Conservation (phyloP, 2,329 filamentous ascomycete genomes). For the Septoria petroselini region DNA sequence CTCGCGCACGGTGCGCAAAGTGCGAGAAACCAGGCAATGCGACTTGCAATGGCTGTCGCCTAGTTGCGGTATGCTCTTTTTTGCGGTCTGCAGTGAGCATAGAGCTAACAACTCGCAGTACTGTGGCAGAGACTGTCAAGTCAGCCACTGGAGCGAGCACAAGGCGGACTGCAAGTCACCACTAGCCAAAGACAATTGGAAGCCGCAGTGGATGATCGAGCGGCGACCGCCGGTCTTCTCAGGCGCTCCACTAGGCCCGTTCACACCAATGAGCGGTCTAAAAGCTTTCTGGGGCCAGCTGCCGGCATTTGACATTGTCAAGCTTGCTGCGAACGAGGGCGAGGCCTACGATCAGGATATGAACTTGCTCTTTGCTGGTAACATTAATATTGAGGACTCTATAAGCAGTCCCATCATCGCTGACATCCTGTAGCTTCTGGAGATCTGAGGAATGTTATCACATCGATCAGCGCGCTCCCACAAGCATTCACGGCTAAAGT, state of each 20-base stretch:
- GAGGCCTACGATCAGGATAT: conserved; percentile 11
- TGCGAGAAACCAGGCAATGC: too few species aligned
- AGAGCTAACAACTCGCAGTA: too few species aligned
- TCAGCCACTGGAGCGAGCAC: conserved; percentile 34
- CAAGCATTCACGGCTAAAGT: too few species aligned
- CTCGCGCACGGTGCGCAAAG: too few species aligned
- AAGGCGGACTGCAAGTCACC: conserved; percentile 35
- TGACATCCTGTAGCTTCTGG: conserved; percentile 42
- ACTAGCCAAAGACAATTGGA: conserved; percentile 33
- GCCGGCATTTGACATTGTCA: conserved; percentile 43
- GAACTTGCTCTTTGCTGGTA: conserved; percentile 40
- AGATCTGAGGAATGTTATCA: conserved; percentile 42
- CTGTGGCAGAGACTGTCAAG: conserved; percentile 38
- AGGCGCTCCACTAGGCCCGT: too few species aligned
- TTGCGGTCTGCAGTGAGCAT: too few species aligned
- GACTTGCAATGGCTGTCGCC: too few species aligned
- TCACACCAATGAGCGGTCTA: conserved; percentile 26
- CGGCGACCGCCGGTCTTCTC: too few species aligned
- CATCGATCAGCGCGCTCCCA: conserved; percentile 41
- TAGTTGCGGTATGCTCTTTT: too few species aligned
- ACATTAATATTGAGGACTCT: background rate
- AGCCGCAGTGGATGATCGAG: conserved; percentile 35
- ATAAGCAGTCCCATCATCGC: background rate
- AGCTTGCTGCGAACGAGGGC: conserved; percentile 37
- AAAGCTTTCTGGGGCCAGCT: conserved; percentile 45